Evolutionary conservation across 768 basidiomycete species (phyloP), one percentile per base, ranked within the genome.

Genomic region (Rickenella mellea): DNA sequence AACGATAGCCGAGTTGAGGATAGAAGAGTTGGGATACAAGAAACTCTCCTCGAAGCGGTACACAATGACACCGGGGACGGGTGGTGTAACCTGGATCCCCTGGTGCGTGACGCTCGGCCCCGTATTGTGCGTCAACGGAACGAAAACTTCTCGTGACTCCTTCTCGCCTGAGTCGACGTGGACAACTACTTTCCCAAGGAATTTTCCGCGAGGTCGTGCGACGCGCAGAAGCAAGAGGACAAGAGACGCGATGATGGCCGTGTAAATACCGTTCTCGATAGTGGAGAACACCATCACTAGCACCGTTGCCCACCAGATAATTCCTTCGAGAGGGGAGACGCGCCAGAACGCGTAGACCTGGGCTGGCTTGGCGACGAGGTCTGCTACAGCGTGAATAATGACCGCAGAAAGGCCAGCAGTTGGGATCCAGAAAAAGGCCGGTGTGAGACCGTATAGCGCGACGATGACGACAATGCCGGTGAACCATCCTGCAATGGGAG

Each of bases 1-100:
- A 19, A 92, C 83, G 19, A 99, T 63, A 2, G 70, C 66, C 29
- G 77, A 74, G 58, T 91, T 91, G 55, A 78, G 53, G 20, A 71
- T 54, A 8, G 77, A 79, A 31, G 74, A 73, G 59, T 89, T 91
- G 29, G 90, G 87, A 60, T 86, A 91, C 20, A 94, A 66, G 55
- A 83, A 85, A 48, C 85, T 85, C 60, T 97, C 92, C 57, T 93
- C 88, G 51, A 87, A 80, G 37, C 91, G 83, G 65, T 93, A 99
- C 45, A 97, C 74, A 60, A 99, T 56, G 40, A 98, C 71, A 26
- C 96, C 96, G 1, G 89, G 85, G 7, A 79, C 65, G 12, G 92
- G 92, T 4, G 87, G 76, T 25, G 71, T 68, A 39, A 97, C 77
- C 54, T 76, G 73, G 55, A 96, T 59, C 28, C 74, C 68, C 0